Percentiles rank a stretch among this genome's conserved stretches.
phyloP scores from a whole-genome alignment of 768 basidiomycete genomes.

The Mycena olivaceomarginata region DNA sequence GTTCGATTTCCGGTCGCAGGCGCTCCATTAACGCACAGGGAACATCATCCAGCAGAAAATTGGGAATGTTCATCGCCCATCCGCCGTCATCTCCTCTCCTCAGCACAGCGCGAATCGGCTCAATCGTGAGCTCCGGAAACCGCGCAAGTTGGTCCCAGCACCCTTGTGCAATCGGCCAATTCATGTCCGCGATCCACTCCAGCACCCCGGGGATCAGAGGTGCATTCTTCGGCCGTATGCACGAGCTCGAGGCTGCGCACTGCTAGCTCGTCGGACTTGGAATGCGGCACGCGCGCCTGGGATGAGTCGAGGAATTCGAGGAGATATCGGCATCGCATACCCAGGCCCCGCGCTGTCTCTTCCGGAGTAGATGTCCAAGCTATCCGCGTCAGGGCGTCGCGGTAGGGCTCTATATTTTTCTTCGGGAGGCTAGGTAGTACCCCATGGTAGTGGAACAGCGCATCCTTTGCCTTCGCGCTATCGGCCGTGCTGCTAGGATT shows the following conservation, averaged over 20 bases:
- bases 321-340: background rate
- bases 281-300: slow-evolving; percentile 20
- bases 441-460: background rate
- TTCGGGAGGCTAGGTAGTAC: background rate
- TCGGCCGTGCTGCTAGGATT: too few relatives aligned
- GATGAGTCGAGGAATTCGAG: slow-evolving; percentile 19
- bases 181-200: slow-evolving; percentile 22
- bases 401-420: background rate
- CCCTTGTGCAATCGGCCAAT: slow-evolving; percentile 14
- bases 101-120: slow-evolving; percentile 30
- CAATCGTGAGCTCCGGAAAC: slow-evolving; percentile 22
- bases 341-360: background rate
- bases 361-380: background rate
- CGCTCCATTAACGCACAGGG: too few relatives aligned
- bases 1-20: too few relatives aligned
- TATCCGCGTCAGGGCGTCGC: background rate
- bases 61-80: background rate
- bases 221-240: slow-evolving; percentile 10
- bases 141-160: slow-evolving; percentile 25
- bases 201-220: slow-evolving; percentile 25
- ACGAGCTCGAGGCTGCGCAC: slow-evolving; percentile 26
- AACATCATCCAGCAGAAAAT: too few relatives aligned
- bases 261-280: slow-evolving; percentile 9
- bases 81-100: slow-evolving; percentile 17
- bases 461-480: too few relatives aligned